These are phyloP conservation scores for Cordyceps militaris DNA, from an alignment of 2,329 filamentous ascomycete species.

Conservation along the genomic window DNA sequence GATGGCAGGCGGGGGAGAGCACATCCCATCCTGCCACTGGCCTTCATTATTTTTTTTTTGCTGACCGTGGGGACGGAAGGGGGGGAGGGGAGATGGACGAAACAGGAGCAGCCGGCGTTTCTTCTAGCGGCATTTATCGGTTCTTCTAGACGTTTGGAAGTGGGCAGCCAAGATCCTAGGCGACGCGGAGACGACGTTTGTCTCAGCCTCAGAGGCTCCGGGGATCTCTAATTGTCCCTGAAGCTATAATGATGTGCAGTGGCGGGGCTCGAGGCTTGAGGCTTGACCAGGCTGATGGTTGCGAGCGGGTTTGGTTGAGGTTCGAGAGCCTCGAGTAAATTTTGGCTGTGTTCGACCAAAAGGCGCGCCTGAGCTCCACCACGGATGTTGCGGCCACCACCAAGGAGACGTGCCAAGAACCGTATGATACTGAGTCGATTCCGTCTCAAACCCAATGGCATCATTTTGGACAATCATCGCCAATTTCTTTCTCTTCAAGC, in stretches of 20 bases:
- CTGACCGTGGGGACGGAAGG: no score
- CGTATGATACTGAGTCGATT: neutral
- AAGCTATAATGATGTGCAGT: neutral
- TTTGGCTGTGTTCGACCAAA: no score
- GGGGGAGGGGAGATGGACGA: neutral
- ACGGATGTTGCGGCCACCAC: neutral
- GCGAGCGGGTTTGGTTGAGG: neutral
- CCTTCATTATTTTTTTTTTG: no score
- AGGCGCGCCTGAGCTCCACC: neutral
- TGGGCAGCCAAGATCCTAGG: neutral
- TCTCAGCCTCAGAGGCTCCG: constrained; percentile 1
- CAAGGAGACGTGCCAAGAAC: neutral
- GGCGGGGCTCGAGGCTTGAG: neutral
- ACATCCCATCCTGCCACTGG: no score
- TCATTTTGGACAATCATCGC: neutral
- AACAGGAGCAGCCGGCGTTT: neutral
- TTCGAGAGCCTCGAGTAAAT: neutral
- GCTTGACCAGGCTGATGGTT: no score
- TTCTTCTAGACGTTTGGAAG: neutral
- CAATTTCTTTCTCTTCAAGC: neutral
- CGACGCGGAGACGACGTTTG: neutral
- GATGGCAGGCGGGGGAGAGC: no score
- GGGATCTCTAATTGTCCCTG: neutral
- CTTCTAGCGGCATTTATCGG: neutral
- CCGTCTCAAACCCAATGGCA: neutral